These are phyloP conservation scores for Corchorus olitorius DNA, from an alignment of 345 rosid species.

Conservation along the genomic window DNA sequence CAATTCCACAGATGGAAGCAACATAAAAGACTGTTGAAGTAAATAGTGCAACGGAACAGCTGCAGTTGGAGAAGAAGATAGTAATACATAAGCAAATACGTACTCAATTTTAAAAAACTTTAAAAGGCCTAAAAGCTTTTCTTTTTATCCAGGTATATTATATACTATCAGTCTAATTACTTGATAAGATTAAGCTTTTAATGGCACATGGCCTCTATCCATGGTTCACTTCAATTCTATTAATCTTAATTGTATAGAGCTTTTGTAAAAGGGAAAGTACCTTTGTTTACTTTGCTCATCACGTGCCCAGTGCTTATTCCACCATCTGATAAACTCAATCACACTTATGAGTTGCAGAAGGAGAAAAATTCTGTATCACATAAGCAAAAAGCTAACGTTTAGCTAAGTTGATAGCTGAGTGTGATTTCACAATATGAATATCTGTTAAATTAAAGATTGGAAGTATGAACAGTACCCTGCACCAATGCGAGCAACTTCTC, in stretches of 20 bases:
- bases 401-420: background rate
- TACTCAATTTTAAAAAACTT: background rate
- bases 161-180: background rate
- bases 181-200: background rate
- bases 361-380: constrained; percentile 61
- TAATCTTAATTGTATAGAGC: background rate
- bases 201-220: background rate
- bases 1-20: constrained; percentile 62
- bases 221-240: background rate
- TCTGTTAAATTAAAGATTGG: background rate
- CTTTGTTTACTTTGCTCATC: constrained; percentile 53
- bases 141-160: background rate
- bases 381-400: background rate
- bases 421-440: background rate
- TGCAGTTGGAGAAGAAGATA: constrained; percentile 31
- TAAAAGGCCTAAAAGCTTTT: background rate
- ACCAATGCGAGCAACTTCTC: constrained; percentile 84
- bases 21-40: constrained; percentile 59
- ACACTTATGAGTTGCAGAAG: constrained; percentile 85
- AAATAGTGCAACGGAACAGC: constrained; percentile 68
- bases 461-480: constrained; percentile 75
- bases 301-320: constrained; percentile 88
- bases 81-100: background rate
- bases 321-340: constrained; percentile 84
- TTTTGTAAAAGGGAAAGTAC: constrained; percentile 31